A percentile compares a stretch with the other conserved stretches of the same genome.
phyloP scores from a whole-genome alignment of 257 asterid species.

The Primulina tabacum region DNA sequence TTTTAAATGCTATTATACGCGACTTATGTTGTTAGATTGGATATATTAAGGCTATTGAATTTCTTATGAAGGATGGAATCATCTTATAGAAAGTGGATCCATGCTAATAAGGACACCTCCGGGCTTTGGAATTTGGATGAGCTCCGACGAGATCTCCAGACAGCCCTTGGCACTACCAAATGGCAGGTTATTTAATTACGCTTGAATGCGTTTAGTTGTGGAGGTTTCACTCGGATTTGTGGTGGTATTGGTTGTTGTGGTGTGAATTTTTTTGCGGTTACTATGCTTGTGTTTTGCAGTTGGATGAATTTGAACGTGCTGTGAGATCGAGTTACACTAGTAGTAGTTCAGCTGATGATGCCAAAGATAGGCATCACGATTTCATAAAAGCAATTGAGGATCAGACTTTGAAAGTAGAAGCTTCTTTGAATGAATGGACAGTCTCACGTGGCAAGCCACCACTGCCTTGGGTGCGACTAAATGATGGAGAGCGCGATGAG shows the following conservation, averaged over 20 bases:
- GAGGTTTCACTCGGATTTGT: neutral
- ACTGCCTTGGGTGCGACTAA: constrained; percentile 76
- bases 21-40: neutral
- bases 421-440: constrained; percentile 48
- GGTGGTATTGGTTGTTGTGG: neutral
- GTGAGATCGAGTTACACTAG: constrained; percentile 58
- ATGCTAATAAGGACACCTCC: constrained; percentile 54
- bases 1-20: neutral
- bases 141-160: constrained; percentile 70
- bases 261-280: neutral
- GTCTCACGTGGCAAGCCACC: constrained; percentile 75
- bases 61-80: constrained; percentile 81
- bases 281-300: constrained; percentile 35
- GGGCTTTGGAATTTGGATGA: constrained; percentile 69
- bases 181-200: constrained; percentile 65
- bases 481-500: constrained; percentile 78
- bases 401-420: constrained; percentile 64
- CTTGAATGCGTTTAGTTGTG: neutral
- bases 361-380: constrained; percentile 67
- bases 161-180: constrained; percentile 83
- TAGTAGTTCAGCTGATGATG: constrained; percentile 49
- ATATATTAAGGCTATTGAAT: constrained; percentile 14
- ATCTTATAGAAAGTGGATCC: constrained; percentile 82
- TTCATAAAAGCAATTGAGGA: constrained; percentile 61
- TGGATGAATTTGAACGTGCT: constrained; percentile 93